phyloP scores from a whole-genome alignment of 805 yeast genomes.

The Lachancea dasiensis region DNA sequence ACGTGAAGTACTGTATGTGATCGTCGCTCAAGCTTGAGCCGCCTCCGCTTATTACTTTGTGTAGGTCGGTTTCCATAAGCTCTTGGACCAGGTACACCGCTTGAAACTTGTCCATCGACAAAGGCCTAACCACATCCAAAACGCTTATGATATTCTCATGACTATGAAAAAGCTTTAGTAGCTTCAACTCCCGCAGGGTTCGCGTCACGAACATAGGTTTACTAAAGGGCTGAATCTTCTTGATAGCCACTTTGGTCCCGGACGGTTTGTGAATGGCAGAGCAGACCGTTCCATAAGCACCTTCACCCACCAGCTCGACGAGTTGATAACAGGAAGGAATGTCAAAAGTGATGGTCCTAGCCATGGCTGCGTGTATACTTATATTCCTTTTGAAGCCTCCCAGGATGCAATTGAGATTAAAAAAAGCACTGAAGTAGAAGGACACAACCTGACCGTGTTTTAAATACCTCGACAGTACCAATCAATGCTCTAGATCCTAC shows the following conservation, averaged over 20 bases:
- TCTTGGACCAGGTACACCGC: slow-evolving; percentile 77
- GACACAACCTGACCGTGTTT: too few relatives aligned
- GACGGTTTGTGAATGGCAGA: slow-evolving; percentile 60
- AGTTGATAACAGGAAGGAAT: slow-evolving; percentile 58
- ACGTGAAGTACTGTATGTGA: slow-evolving; percentile 63
- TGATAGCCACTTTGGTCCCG: slow-evolving; percentile 63
- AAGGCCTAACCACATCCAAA: slow-evolving; percentile 61
- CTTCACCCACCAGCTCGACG: slow-evolving; percentile 62
- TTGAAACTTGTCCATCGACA: slow-evolving; percentile 49
- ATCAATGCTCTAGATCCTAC: too few relatives aligned
- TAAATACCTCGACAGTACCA: too few relatives aligned
- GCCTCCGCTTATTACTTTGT: slow-evolving; percentile 44
- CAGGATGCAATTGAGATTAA: too few relatives aligned
- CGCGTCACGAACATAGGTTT: slow-evolving; percentile 60
- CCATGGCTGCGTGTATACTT: too few relatives aligned
- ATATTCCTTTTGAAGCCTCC: too few relatives aligned
- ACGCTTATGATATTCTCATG: slow-evolving; percentile 71
- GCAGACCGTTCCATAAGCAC: slow-evolving; percentile 78
- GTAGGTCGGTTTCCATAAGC: slow-evolving; percentile 70
- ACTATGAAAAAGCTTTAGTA: slow-evolving; percentile 53
- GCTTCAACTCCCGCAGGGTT: slow-evolving; percentile 63
- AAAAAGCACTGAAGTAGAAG: too few relatives aligned
- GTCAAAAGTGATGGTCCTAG: slow-evolving; percentile 53
- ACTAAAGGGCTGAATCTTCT: slow-evolving; percentile 67
- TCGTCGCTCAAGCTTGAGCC: slow-evolving; percentile 46